A percentile compares a stretch with the other conserved stretches of the same genome.
These are phyloP conservation scores for Chernovozyma sophiae-reginae DNA, from an alignment of 1,139 yeast species.

Conservation along the genomic window DNA sequence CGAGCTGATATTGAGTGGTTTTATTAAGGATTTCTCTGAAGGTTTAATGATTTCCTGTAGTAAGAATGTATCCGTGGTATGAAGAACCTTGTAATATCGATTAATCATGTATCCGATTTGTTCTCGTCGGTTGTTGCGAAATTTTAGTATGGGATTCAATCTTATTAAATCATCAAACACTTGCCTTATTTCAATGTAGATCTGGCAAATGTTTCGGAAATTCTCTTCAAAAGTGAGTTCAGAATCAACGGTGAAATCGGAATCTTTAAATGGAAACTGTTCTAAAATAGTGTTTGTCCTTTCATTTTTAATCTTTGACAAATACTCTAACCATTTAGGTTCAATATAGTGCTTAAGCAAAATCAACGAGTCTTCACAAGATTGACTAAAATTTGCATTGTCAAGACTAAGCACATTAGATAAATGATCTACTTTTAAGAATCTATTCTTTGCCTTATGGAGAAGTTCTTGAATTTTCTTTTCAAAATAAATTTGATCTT, in stretches of 20 bases:
- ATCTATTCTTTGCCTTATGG: not conserved
- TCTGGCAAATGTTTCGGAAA: conserved; percentile 8
- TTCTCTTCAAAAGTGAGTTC: conserved; percentile 8
- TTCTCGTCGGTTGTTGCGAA: conserved; percentile 14
- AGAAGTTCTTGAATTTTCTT: not conserved
- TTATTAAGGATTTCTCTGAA: not conserved
- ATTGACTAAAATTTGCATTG: conserved; percentile 11
- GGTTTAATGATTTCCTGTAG: conserved; percentile 2
- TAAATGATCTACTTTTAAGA: not conserved
- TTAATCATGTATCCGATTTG: conserved; percentile 17
- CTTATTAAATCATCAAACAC: conserved; percentile 24
- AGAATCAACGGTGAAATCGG: conserved; percentile 5
- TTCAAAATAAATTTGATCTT: not conserved
- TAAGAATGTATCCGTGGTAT: conserved; percentile 4
- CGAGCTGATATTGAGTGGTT: conserved; percentile 16
- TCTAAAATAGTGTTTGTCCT: conserved; percentile 6
- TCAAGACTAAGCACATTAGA: not conserved
- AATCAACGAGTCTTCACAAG: conserved; percentile 36
- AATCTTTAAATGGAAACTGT: conserved; percentile 25
- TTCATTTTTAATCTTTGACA: conserved; percentile 10
- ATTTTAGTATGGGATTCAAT: conserved; percentile 27
- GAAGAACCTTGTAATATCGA: conserved; percentile 24
- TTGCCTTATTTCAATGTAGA: conserved; percentile 13
- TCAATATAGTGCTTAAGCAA: conserved; percentile 29
- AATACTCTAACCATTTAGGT: conserved; percentile 26